phyloP scores from a whole-genome alignment of 1,139 yeast species.

The Geotrichum restrictum region DNA sequence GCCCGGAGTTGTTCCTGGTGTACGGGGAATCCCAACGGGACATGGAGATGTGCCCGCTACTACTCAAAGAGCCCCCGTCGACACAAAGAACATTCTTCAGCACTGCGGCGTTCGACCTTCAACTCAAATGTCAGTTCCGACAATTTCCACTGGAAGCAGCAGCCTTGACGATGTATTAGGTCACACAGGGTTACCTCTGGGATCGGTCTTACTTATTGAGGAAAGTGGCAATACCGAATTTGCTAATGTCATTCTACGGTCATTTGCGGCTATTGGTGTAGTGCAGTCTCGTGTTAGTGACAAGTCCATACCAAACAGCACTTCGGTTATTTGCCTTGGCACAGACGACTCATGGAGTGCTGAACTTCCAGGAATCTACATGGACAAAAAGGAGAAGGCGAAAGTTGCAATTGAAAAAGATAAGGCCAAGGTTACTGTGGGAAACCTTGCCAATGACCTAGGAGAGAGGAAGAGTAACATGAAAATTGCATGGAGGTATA shows the following conservation, averaged over 20 bases:
- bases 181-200: slow-evolving; percentile 85
- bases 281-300: slow-evolving; percentile 53
- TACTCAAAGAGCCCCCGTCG: neutral
- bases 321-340: slow-evolving; percentile 59
- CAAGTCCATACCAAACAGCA: slow-evolving; percentile 32
- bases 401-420: slow-evolving; percentile 59
- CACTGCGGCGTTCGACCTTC: slow-evolving; percentile 75
- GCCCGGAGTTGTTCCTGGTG: neutral
- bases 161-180: slow-evolving; percentile 71
- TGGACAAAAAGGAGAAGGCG: slow-evolving; percentile 64
- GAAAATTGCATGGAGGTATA: slow-evolving; percentile 56
- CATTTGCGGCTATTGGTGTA: slow-evolving; percentile 77
- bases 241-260: slow-evolving; percentile 64
- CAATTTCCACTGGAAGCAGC: slow-evolving; percentile 70
- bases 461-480: slow-evolving; percentile 39
- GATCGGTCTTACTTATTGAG: slow-evolving; percentile 64
- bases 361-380: slow-evolving; percentile 75
- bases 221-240: slow-evolving; percentile 91
- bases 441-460: slow-evolving; percentile 49
- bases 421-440: slow-evolving; percentile 63
- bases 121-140: slow-evolving; percentile 59
- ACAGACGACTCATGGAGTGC: slow-evolving; percentile 58
- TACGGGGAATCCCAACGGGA: slow-evolving; percentile 4
- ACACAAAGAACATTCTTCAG: slow-evolving; percentile 11
- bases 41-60: slow-evolving; percentile 1